Percentiles rank a stretch among this genome's conserved stretches.
Evolutionary conservation across 2,329 filamentous ascomycete species (phyloP).

Genomic region (Phaeosphaeriaceae sp.): DNA sequence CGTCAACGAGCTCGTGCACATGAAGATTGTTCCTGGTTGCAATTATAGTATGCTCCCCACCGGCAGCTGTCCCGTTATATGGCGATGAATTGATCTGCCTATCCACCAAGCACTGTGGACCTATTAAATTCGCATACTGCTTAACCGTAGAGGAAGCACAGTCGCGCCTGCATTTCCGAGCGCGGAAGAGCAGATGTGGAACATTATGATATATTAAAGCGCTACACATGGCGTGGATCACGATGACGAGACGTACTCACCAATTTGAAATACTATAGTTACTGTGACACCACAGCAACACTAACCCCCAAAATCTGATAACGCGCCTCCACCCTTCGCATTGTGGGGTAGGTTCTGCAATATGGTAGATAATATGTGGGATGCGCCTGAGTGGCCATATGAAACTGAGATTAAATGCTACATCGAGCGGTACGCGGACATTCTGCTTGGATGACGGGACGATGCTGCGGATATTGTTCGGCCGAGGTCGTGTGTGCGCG

Average conservation of each 20-base stretch:
- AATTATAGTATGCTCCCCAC: not conserved
- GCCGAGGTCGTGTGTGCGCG: not conserved
- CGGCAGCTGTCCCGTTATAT: conserved; percentile 4
- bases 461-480: not conserved
- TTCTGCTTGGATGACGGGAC: conserved; percentile 1
- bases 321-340: not conserved
- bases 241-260: not conserved
- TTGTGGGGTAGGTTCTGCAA: not conserved
- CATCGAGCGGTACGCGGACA: not conserved
- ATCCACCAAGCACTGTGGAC: conserved; percentile 1
- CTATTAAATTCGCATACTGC: conserved; percentile 7
- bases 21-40: conserved; percentile 3
- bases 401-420: conserved; percentile 1
- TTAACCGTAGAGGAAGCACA: conserved; percentile 3
- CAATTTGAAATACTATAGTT: no score
- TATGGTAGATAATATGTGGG: not conserved
- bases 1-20: conserved; percentile 3
- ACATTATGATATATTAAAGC: conserved; percentile 1
- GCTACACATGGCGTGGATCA: not conserved
- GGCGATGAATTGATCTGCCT: conserved; percentile 7
- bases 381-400: not conserved
- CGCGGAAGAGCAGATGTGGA: conserved; percentile 13
- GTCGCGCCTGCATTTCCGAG: conserved; percentile 11
- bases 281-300: no score
- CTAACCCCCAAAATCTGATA: no score